Evolutionary conservation across 768 basidiomycete species (phyloP), one percentile per base, ranked within the genome.

Genomic region (Tylopilus sp.): DNA sequence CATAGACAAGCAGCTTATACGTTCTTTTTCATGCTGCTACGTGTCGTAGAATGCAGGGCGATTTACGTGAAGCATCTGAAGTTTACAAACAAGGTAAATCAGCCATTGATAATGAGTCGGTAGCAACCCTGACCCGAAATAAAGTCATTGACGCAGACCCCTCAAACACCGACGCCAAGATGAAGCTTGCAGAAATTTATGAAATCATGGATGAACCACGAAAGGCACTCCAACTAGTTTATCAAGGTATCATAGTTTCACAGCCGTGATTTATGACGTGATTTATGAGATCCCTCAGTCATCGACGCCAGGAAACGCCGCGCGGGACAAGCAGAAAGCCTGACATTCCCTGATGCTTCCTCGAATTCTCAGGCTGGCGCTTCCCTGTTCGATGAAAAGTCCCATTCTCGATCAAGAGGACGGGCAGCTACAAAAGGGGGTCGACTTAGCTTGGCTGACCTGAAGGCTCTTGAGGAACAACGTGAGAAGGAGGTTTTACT

Each of bases 181-280:
- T 95, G 80, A 88, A 90, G 56, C 78, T 98, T 1, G 96, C 95
- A 0, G 90, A 90, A 57, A 82, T 94, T 14, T 91, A 92, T 58
- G 96, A 99, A 68, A 84, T 90, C 12, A 71, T 87, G 58, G 84
- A 87, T 22, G 83, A 93, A 57, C 84, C 88, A 1, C 76, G 84
- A 16, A 87, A 87, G 63, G 96, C 96, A 0, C 76, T 97, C 0
- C 85, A 89, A 8, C 72, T 97, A 4, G 62, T 63, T 40, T 59
- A 59, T 14, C 57, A 93, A 81, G 92, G 94, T 91, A 56, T 11
- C 13, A 16, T 26, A 22, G 25, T 26, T 25, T 30, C 17, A 6
- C 1, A n/a, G 22, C 33, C 30, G n/a, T 24, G 16, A 24, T 14
- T 17, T 30, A 87, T 95, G 86, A 47, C 81, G 89, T 79, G 87